phyloP scores from a whole-genome alignment of 108 stramenopile genomes.

The Stephanodiscus minutulus region DNA sequence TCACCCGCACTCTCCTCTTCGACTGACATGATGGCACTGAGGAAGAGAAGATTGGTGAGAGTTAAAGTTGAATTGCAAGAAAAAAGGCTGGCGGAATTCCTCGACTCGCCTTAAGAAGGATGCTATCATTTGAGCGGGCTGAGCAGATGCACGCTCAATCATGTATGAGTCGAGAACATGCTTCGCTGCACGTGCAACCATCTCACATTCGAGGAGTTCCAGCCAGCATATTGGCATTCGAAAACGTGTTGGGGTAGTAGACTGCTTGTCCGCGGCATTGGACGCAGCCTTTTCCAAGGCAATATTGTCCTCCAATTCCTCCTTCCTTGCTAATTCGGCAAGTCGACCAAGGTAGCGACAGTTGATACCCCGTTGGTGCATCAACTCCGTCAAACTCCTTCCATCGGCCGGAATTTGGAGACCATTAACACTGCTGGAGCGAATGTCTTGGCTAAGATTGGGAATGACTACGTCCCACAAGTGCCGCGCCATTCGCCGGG shows the following conservation, averaged over 20 bases:
- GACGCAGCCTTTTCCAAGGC: constrained; percentile 42
- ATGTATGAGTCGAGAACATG: constrained; percentile 83
- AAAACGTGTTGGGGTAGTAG: constrained; percentile 46
- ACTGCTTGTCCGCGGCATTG: not conserved
- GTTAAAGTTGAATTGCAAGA: too few species aligned
- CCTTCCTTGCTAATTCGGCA: constrained; percentile 72
- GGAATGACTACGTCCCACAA: constrained; percentile 90
- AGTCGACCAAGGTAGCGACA: constrained; percentile 94
- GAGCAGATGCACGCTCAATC: constrained; percentile 55
- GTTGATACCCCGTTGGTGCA: constrained; percentile 94
- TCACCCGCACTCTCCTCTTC: constrained; percentile 85
- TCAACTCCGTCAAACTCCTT: constrained; percentile 71
- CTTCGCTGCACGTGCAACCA: constrained; percentile 93
- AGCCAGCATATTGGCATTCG: constrained; percentile 90
- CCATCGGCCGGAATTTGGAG: constrained; percentile 80
- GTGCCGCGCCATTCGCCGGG: constrained; percentile 70
- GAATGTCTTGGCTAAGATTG: constrained; percentile 62
- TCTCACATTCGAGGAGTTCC: constrained; percentile 95
- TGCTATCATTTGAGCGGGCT: constrained; percentile 79
- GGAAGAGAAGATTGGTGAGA: too few species aligned
- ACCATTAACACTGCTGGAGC: constrained; percentile 44
- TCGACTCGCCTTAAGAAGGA: too few species aligned
- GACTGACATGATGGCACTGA: constrained; percentile 84
- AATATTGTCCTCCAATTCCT: constrained; percentile 73
- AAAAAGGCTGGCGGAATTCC: too few species aligned